These are phyloP conservation scores for Zoysia japonica DNA, from an alignment of 176 grass and related monocot genomes.

Conservation along the genomic window DNA sequence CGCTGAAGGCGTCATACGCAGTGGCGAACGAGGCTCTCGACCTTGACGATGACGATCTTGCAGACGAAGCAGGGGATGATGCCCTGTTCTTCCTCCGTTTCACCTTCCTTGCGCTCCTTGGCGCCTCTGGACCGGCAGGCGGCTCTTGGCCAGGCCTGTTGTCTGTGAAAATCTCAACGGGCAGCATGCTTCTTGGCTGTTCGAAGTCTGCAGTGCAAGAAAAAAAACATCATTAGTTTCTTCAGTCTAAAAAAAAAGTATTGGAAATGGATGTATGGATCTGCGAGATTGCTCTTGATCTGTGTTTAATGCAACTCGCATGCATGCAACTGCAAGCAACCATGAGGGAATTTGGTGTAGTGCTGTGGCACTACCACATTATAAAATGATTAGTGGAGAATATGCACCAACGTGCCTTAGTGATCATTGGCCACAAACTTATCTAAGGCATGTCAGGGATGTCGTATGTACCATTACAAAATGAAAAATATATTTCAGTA, in stretches of 20 bases:
- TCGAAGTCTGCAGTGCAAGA: slow-evolving; percentile 71
- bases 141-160: slow-evolving; percentile 39
- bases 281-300: no score
- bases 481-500: background rate
- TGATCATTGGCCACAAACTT: background rate
- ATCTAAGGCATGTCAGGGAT: background rate
- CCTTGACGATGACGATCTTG: slow-evolving; percentile 75
- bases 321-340: slow-evolving; percentile 38
- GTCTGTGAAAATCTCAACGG: slow-evolving; percentile 62
- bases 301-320: background rate
- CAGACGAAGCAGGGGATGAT: slow-evolving; percentile 53
- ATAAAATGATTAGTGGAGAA: slow-evolving; percentile 24
- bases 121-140: slow-evolving; percentile 39
- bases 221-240: background rate
- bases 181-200: slow-evolving; percentile 64
- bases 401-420: background rate
- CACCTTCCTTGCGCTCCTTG: slow-evolving; percentile 58
- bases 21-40: slow-evolving; percentile 74
- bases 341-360: slow-evolving; percentile 17
- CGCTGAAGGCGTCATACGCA: slow-evolving; percentile 55
- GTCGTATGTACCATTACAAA: background rate
- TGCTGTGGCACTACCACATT: slow-evolving; percentile 31
- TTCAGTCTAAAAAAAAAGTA: no score
- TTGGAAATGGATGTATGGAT: no score
- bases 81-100: slow-evolving; percentile 59